phyloP scores from a whole-genome alignment of 1,284 basidiomycete genomes.

The Tausonia pullulans region DNA sequence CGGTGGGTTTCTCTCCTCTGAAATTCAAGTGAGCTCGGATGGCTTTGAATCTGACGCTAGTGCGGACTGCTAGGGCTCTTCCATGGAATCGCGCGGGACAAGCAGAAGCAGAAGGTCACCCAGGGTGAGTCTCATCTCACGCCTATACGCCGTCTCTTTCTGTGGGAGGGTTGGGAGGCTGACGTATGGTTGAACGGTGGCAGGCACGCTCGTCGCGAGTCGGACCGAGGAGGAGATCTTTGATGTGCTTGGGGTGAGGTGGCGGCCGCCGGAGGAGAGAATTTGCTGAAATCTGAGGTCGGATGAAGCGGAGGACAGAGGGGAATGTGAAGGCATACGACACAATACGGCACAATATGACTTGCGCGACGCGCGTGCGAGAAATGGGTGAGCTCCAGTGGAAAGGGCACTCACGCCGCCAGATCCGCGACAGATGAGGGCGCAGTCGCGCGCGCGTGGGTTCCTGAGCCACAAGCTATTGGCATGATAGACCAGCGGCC shows the following conservation, averaged over 20 bases:
- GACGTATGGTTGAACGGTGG: slow-evolving; percentile 1
- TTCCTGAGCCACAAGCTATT: too few relatives aligned
- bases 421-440: too few relatives aligned
- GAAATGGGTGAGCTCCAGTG: too few relatives aligned
- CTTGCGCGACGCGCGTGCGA: too few relatives aligned
- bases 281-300: slow-evolving; percentile 1
- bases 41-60: too few relatives aligned
- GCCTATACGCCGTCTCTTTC: neutral
- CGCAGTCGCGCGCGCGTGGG: too few relatives aligned
- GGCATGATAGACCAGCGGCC: too few relatives aligned
- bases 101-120: slow-evolving; percentile 49
- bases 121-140: slow-evolving; percentile 41
- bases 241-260: slow-evolving; percentile 45
- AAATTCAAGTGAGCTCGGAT: too few relatives aligned
- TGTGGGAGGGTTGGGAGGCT: neutral
- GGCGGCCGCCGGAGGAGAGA: slow-evolving; percentile 22
- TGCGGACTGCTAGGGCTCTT: slow-evolving; percentile 45
- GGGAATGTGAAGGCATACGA: too few relatives aligned
- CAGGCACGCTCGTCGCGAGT: slow-evolving; percentile 65
- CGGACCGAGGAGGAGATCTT: slow-evolving; percentile 78
- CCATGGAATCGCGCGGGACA: slow-evolving; percentile 57
- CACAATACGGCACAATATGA: too few relatives aligned
- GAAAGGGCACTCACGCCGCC: too few relatives aligned
- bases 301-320: too few relatives aligned
- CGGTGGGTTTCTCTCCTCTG: neutral